Conservation (phyloP, 2,329 filamentous ascomycete genomes). For the Claviceps cyperi region DNA sequence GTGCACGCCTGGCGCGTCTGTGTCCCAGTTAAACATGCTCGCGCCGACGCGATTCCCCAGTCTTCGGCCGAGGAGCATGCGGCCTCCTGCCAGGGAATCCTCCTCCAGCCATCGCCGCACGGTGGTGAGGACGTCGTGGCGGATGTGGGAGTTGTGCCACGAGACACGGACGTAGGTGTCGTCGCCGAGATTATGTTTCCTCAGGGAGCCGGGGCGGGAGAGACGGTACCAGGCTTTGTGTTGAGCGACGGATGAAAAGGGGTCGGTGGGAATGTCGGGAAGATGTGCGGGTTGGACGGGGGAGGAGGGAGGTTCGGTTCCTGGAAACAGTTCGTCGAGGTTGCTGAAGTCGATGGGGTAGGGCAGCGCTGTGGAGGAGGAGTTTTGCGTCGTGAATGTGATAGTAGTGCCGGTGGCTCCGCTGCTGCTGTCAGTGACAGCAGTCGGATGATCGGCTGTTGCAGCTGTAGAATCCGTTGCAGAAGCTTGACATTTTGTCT, state of each 20-base stretch:
- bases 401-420: background rate
- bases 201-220: constrained; percentile 43
- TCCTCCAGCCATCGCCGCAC: constrained; percentile 54
- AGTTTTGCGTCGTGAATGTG: background rate
- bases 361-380: constrained; percentile 7
- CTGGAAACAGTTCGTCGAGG: constrained; percentile 20
- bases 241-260: constrained; percentile 39
- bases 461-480: background rate
- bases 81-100: constrained; percentile 38
- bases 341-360: constrained; percentile 20
- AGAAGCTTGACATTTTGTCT: background rate
- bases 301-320: constrained; percentile 7
- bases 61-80: constrained; percentile 24
- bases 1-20: constrained; percentile 33
- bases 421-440: background rate
- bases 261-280: constrained; percentile 34
- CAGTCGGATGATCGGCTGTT: background rate
- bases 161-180: constrained; percentile 44
- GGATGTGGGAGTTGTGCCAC: constrained; percentile 41
- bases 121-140: constrained; percentile 38
- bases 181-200: constrained; percentile 40
- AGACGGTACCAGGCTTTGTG: constrained; percentile 52
- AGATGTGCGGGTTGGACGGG: constrained; percentile 19
- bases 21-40: constrained; percentile 48
- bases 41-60: constrained; percentile 24